phyloP scores from a whole-genome alignment of 1,284 basidiomycete genomes.

The Pulveroboletus sp. region DNA sequence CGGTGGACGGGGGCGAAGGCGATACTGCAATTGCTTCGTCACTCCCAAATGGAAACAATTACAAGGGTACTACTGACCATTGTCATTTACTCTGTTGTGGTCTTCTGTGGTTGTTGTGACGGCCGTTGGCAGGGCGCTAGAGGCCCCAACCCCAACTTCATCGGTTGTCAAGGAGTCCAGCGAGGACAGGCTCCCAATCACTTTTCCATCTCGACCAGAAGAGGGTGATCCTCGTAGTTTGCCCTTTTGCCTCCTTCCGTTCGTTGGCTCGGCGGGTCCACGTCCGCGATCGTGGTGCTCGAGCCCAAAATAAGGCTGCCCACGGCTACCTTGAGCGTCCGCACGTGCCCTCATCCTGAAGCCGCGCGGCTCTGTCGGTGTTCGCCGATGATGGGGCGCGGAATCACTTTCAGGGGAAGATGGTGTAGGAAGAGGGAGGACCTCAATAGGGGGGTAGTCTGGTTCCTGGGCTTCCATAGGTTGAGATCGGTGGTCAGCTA shows the following conservation, averaged over 20 bases:
- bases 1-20: background rate
- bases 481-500: constrained; percentile 1
- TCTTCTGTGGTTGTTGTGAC: background rate
- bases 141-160: constrained; percentile 1
- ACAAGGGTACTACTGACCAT: background rate
- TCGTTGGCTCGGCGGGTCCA: background rate
- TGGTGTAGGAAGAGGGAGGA: constrained; percentile 10
- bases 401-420: constrained; percentile 15
- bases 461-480: constrained; percentile 3
- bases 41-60: background rate
- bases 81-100: background rate
- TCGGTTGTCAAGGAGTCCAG: background rate
- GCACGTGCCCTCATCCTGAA: constrained; percentile 1
- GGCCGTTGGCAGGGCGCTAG: background rate
- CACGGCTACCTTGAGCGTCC: background rate
- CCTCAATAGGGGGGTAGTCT: constrained; percentile 23
- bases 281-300: constrained; percentile 6
- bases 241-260: constrained; percentile 5
- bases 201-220: background rate
- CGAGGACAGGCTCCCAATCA: background rate
- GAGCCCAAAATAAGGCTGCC: background rate
- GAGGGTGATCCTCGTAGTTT: background rate
- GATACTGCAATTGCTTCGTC: background rate
- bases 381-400: background rate
- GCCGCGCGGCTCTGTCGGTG: constrained; percentile 12